Evolutionary conservation across 306 rosid genomes (phyloP).

Genomic region (Vicia faba): DNA sequence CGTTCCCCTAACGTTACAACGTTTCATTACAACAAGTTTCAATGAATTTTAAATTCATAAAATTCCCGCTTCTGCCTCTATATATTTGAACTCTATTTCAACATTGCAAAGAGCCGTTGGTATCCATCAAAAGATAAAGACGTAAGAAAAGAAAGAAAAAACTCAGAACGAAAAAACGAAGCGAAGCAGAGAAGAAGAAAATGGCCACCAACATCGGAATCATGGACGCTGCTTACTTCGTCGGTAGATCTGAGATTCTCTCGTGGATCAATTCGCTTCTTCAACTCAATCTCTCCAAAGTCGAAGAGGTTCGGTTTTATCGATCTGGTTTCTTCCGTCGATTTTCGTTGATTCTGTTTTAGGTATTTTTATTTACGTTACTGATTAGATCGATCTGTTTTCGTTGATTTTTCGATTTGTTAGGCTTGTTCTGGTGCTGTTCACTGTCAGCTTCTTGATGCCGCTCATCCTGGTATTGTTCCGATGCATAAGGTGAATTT

Average conservation of each 20-base stretch:
- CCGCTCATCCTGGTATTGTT: constrained; percentile 84
- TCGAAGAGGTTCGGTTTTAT: constrained; percentile 54
- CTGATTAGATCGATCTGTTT: not conserved
- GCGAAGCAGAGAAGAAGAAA: constrained; percentile 10
- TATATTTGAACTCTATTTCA: constrained; percentile 27
- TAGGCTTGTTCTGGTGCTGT: constrained; percentile 96
- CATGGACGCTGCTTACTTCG: constrained; percentile 96
- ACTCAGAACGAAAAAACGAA: not conserved
- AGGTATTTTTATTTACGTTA: not conserved
- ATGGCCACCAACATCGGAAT: constrained; percentile 95
- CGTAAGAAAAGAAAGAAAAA: constrained; percentile 11
- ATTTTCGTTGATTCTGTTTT: not conserved
- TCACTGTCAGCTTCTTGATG: constrained; percentile 91
- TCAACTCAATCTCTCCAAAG: constrained; percentile 85
- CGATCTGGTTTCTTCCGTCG: not conserved
- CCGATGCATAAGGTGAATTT: constrained; percentile 98
- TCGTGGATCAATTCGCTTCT: constrained; percentile 94
- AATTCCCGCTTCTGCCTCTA: constrained; percentile 62
- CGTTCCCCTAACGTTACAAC: constrained; percentile 14
- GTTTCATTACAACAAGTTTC: not conserved
- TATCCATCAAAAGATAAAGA: constrained; percentile 22
- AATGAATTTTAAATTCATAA: constrained; percentile 42
- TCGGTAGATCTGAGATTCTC: constrained; percentile 90
- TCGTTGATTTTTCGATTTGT: not conserved
- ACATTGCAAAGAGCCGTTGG: constrained; percentile 25